Base-by-base conservation (phyloP, 441 rosid species). In the Gossypium schwendimanii region DNA sequence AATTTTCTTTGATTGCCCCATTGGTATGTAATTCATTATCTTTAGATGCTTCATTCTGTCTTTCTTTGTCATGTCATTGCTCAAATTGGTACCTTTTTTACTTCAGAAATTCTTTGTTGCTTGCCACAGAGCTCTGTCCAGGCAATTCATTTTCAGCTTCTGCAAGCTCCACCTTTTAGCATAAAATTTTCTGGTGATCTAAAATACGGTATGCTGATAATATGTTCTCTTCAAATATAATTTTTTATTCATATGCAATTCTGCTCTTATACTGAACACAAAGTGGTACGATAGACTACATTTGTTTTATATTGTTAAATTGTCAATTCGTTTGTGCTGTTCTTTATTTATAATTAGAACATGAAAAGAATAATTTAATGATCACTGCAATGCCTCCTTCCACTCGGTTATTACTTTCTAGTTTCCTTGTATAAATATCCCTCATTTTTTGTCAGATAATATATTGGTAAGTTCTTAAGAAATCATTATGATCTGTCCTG, bases 121-220 rank as follows among this genome's bases (percentile, higher is more conserved):
- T 69, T 82, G 78, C 57, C 59, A 57, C 85, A 94, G 99, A 94
- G 97, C 81, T 84, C 80, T 54, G 17, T 78, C 44, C 93, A 94
- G 88, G 99, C 92, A 71, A 82, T 94, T 75, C 87, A 60, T 78
- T 88, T 87, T 80, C 99, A 94, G 86, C 84, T 91, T 73, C 85
- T 94, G 71, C 88, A 85, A 71, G 98, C 99, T 66, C 80, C 99
- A 63, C 94, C 97, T 21, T 81, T 75, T 57, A 73, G 77, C 79
- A 85, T 94, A 14, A 78, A 88, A 78, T 94, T 84, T 80, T 74
- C 92, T 31, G 97, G 98, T 65, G 99, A 94, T 83, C 85, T 94
- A 78, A 94, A 94, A 88, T 88, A 84, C 69, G 92, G 98, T 94
- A 85, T 61, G 63, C 69, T 69, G 69, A 5, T 73, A 15, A 49